These are phyloP conservation scores for Talaromyces amestolkiae DNA, from an alignment of 2,329 filamentous ascomycete species.

Conservation along the genomic window DNA sequence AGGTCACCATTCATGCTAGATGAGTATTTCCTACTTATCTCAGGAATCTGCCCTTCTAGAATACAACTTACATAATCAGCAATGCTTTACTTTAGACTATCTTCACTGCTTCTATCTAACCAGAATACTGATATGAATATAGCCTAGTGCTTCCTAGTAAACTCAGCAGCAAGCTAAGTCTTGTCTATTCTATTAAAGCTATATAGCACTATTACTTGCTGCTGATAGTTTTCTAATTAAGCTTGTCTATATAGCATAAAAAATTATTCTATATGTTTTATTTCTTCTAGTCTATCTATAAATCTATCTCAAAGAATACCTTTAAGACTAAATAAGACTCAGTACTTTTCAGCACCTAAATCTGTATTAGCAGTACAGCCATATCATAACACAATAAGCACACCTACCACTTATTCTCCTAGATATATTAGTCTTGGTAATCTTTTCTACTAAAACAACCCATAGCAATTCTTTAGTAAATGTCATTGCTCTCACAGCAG, in stretches of 20 bases:
- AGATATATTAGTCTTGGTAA: constrained; percentile 10
- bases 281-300: constrained; percentile 11
- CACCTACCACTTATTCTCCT: constrained; percentile 10
- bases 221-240: not conserved
- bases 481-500: constrained; percentile 32
- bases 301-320: constrained; percentile 14
- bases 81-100: constrained; percentile 35
- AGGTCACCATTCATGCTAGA: not conserved
- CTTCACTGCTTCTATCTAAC: constrained; percentile 43
- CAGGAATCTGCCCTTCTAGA: constrained; percentile 5
- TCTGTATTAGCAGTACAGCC: constrained; percentile 9
- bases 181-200: constrained; percentile 49
- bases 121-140: constrained; percentile 45
- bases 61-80: not conserved
- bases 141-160: constrained; percentile 33
- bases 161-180: constrained; percentile 45
- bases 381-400: not conserved
- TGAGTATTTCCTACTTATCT: constrained; percentile 7
- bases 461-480: constrained; percentile 24
- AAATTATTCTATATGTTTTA: constrained; percentile 9
- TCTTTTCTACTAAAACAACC: not conserved
- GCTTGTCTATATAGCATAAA: not conserved
- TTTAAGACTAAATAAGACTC: constrained; percentile 13
- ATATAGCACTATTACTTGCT: constrained; percentile 26
- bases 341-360: constrained; percentile 6